These are phyloP conservation scores for Cucumis hystrix DNA, from an alignment of 306 rosid genomes.

Conservation along the genomic window DNA sequence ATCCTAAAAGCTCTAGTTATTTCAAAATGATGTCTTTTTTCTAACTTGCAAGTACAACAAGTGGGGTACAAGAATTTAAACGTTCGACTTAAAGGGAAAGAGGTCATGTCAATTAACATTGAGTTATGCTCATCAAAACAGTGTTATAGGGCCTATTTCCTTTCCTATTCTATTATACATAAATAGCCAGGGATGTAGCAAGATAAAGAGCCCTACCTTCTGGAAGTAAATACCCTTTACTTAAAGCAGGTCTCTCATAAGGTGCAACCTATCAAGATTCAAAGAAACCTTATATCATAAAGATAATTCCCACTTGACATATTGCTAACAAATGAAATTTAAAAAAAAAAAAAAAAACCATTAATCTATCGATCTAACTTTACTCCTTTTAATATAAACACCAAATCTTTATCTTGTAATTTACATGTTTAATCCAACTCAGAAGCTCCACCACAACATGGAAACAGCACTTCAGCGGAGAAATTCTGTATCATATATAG, in stretches of 20 bases:
- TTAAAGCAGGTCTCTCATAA: slow-evolving; percentile 97
- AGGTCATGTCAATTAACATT: neutral
- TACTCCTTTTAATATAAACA: neutral
- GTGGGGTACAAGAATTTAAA: neutral
- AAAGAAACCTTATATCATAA: slow-evolving; percentile 8
- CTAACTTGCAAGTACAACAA: neutral
- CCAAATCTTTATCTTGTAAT: neutral
- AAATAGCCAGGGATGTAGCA: neutral
- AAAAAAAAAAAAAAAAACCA: neutral
- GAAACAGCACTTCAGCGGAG: neutral
- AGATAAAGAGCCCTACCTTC: slow-evolving; percentile 45
- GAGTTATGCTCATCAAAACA: neutral
- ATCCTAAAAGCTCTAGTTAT: neutral
- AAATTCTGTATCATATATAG: neutral
- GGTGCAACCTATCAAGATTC: slow-evolving; percentile 70
- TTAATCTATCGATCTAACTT: neutral
- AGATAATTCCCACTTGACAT: neutral
- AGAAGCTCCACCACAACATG: neutral
- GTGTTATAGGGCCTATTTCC: neutral
- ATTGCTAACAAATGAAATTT: neutral
- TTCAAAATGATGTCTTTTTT: neutral
- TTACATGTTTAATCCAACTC: neutral
- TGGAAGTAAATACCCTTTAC: slow-evolving; percentile 94
- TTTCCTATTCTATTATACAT: neutral
- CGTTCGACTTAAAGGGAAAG: neutral